A percentile compares a stretch with the other conserved stretches of the same genome.
phyloP scores from a whole-genome alignment of 2,329 filamentous ascomycete species.

The Botrytis squamosa region DNA sequence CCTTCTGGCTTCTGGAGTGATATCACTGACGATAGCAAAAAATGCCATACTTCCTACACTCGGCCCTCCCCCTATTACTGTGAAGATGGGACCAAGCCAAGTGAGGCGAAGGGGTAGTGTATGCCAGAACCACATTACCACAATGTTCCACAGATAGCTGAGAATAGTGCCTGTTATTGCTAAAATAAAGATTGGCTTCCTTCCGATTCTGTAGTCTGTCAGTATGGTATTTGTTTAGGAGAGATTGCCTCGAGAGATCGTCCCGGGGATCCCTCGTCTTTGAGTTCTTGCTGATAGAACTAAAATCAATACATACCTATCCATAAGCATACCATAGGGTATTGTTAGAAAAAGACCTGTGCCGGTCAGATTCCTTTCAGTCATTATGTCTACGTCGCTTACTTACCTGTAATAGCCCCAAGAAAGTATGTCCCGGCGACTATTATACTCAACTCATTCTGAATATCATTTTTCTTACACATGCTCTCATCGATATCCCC shows the following conservation, averaged over 20 bases:
- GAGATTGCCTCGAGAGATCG: too few relatives aligned
- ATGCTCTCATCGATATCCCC: conserved; percentile 40
- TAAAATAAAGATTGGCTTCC: conserved; percentile 40
- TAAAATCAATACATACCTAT: conserved; percentile 34
- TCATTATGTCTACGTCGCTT: neutral
- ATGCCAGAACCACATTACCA: conserved; percentile 40
- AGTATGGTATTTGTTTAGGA: conserved; percentile 9
- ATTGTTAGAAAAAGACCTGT: conserved; percentile 38
- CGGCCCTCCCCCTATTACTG: conserved; percentile 41
- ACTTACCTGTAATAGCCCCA: conserved; percentile 38
- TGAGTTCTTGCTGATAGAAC: neutral
- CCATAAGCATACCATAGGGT: conserved; percentile 43
- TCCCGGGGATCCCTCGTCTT: neutral
- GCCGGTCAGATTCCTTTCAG: neutral
- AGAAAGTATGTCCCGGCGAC: conserved; percentile 39
- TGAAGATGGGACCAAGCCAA: conserved; percentile 39
- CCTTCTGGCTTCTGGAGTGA: conserved; percentile 40
- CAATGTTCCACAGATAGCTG: conserved; percentile 34
- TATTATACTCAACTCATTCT: conserved; percentile 41
- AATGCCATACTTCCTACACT: conserved; percentile 38
- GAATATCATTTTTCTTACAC: conserved; percentile 42
- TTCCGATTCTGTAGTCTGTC: conserved; percentile 36
- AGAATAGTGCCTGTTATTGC: conserved; percentile 38
- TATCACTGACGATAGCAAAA: conserved; percentile 41
- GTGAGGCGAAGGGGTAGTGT: conserved; percentile 39